Conservation (phyloP, 2,329 filamentous ascomycete species). For the Juglanconis sp. region DNA sequence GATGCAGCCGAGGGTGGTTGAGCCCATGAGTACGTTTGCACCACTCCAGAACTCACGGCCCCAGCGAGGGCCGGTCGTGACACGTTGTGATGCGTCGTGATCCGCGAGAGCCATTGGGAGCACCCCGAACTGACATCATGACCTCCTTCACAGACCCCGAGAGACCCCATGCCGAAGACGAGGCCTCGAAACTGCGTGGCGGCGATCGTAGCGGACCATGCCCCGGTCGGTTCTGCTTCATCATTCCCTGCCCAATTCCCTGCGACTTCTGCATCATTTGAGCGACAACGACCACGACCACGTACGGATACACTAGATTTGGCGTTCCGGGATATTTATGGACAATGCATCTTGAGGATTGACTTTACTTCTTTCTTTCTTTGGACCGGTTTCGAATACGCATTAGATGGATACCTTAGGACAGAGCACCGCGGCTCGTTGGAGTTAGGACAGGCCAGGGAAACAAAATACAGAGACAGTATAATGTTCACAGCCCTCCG, state of each 20-base stretch:
- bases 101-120: neutral
- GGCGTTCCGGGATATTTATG: conserved; percentile 1
- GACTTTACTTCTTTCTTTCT: neutral
- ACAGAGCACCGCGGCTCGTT: neutral
- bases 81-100: neutral
- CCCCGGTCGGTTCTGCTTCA: conserved; percentile 38
- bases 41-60: too few relatives aligned
- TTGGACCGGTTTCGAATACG: neutral
- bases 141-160: conserved; percentile 22
- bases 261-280: conserved; percentile 37
- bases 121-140: neutral
- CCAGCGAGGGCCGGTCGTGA: too few relatives aligned
- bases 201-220: conserved; percentile 28
- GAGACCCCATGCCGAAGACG: conserved; percentile 24
- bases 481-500: neutral
- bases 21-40: conserved; percentile 15
- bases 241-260: conserved; percentile 35
- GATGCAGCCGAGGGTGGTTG: conserved; percentile 4
- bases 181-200: conserved; percentile 24
- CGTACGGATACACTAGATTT: neutral
- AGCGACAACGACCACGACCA: neutral
- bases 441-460: neutral
- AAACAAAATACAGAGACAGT: neutral
- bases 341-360: neutral
- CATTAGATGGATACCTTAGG: neutral